Conservation (phyloP, 176 grass and related monocot genomes). For the Cenchrus americanus region DNA sequence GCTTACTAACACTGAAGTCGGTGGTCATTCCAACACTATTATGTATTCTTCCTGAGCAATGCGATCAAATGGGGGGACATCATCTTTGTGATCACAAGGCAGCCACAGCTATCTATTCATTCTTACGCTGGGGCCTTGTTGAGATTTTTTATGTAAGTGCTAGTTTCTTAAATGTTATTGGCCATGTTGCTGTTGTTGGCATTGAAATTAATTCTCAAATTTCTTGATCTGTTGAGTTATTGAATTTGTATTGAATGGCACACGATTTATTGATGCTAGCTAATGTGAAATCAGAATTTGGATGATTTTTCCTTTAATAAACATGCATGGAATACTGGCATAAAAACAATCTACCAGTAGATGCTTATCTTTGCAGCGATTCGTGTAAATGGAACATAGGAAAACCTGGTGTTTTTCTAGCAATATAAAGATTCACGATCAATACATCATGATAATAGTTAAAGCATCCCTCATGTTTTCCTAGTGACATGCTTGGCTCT, state of each 20-base stretch:
- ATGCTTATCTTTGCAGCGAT: conserved; percentile 15
- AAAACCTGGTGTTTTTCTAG: neutral
- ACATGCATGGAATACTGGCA: conserved; percentile 26
- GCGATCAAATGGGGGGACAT: conserved; percentile 33
- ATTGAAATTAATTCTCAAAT: conserved; percentile 25
- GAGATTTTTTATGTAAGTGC: conserved; percentile 93
- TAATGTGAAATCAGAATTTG: conserved; percentile 15
- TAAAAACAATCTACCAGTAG: neutral
- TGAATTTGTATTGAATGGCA: neutral
- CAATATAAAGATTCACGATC: conserved; percentile 20
- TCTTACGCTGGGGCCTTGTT: conserved; percentile 68
- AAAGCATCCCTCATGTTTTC: conserved; percentile 24
- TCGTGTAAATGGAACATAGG: neutral
- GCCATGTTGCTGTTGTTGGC: neutral
- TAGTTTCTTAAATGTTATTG: conserved; percentile 18
- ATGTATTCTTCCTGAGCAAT: conserved; percentile 88
- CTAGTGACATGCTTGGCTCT: conserved; percentile 9
- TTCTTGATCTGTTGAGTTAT: neutral
- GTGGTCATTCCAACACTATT: conserved; percentile 77
- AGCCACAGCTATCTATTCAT: conserved; percentile 60
- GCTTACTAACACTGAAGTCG: conserved; percentile 85
- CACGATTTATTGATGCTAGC: neutral
- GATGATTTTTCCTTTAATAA: neutral
- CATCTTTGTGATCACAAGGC: conserved; percentile 55
- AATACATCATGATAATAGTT: neutral